Base-by-base conservation (phyloP, 768 basidiomycete species). In the Candolleomyces aberdarensis region DNA sequence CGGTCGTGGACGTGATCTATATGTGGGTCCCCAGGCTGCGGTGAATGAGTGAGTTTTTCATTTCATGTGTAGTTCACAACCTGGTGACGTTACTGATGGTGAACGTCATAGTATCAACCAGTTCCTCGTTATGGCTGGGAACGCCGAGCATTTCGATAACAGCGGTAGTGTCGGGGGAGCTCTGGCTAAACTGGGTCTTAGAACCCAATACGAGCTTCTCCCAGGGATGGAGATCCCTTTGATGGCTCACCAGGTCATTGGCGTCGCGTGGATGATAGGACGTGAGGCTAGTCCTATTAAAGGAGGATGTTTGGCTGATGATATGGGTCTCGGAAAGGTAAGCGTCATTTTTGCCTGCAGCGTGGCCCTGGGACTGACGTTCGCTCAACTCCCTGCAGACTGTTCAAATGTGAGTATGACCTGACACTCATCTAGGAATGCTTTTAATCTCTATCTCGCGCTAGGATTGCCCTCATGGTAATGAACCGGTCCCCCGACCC, bases 231-330 rank as follows among this genome's bases (percentile, higher is more conserved):
- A 75, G 15, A 76, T 89, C 26, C 70, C 80, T 0, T 72, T 91
- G 40, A 85, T 91, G 85, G 80, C 89, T 10, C 89, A 91, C 69
- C 86, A 90, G 65, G 75, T 80, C 17, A 82, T 91, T 54, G 83
- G 80, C 8, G 83, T 83, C 1, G 76, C 80, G 5, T 89, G 85
- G 83, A 86, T 88, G 85, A 57, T 83, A 2, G 78, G 82, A 31
- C 79, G 80, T 62, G 76, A 86, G 65, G 65, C 70, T 22, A 72
- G 72, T 48, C 39, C 60, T 1, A 61, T 77, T 13, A 78, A 79
- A 65, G 83, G 83, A 7, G 83, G 83, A 1, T 79, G 78, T 51
- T 65, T 85, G 5, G 79, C 76, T 1, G 83, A 85, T 56, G 82
- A 83, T 51, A 82, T 83, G 80, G 88, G 88, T 57, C 78, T 88